Base-by-base conservation (phyloP, 148 eudicot species). In the Camellia japonica region DNA sequence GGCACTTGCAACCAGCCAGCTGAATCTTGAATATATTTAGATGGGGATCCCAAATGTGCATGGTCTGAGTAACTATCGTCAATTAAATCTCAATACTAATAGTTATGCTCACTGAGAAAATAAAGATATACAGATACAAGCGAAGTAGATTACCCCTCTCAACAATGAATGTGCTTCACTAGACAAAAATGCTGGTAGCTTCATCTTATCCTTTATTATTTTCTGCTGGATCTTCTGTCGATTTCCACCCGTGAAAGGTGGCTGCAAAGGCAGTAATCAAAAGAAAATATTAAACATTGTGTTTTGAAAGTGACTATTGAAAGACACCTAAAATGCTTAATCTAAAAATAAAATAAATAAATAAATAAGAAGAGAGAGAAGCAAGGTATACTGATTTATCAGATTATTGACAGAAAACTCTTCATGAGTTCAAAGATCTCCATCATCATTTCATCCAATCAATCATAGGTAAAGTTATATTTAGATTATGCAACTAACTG, bases 91-190 rank as follows among this genome's bases (percentile, higher is more conserved):
- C 44, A 67, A 65, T 41, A 41, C 11, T 38, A 14, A 68, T 42
- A 44, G 8, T 16, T 13, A 30, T 30, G 38, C 38, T 30, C 38
- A 30, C 38, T 38, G 2, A 7, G 7, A 18, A 61, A 58, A 60
- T 15, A 20, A 60, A 18, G 19, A 19, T 58, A 16, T 44, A 18
- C 49, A 20, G 41, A 71, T 42, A 6, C 8, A 11, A 75, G 9
- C 1, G 2, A 75, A 62, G n/a, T 6, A 62, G 2, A 55, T 15
- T 86, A 88, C 93, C 87, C 79, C 90, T 87, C 84, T 90, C 54
- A 90, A 77, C 68, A 90, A 68, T 44, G 93, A 85, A 85, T 90
- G 93, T 30, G 91, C 91, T 74, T 90, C 91, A 71, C 93, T 88
- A 3, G 93, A 71, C 86, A 90, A 80, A 85, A 82, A 88, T 73